Conservation (phyloP, 805 yeast species). For the Starmerella tilneyi region DNA sequence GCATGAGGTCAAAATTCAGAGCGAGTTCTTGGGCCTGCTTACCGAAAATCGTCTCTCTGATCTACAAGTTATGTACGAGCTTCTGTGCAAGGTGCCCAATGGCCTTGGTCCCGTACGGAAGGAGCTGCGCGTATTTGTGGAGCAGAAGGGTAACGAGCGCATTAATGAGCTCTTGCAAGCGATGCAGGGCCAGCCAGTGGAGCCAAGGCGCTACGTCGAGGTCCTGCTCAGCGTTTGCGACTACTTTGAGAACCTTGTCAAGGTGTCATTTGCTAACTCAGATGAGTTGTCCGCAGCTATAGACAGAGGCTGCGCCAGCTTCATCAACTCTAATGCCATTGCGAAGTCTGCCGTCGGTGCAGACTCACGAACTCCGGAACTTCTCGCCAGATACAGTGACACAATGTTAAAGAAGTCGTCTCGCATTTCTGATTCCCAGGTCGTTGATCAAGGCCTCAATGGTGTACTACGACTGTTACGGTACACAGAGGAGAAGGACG, state of each 20-base stretch:
- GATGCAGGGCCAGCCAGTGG: conserved; percentile 34
- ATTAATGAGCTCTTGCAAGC: conserved; percentile 57
- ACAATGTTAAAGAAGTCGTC: conserved; percentile 65
- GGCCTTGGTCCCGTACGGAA: conserved; percentile 71
- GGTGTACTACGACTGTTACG: conserved; percentile 80
- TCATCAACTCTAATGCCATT: conserved; percentile 70
- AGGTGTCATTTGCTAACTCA: conserved; percentile 57
- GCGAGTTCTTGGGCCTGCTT: conserved; percentile 64
- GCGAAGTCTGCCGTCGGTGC: conserved; percentile 42
- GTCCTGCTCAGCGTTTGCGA: conserved; percentile 60
- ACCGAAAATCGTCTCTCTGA: conserved; percentile 64
- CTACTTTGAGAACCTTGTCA: conserved; percentile 56
- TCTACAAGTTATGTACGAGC: conserved; percentile 62
- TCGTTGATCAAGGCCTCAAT: conserved; percentile 58
- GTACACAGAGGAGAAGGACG: conserved; percentile 86
- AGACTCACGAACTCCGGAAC: conserved; percentile 78
- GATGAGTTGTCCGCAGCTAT: conserved; percentile 74
- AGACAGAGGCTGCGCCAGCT: conserved; percentile 77
- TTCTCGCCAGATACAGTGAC: conserved; percentile 83
- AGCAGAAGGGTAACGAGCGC: conserved; percentile 50
- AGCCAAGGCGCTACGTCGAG: conserved; percentile 72
- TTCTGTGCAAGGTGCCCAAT: conserved; percentile 66
- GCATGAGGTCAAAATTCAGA: conserved; percentile 66
- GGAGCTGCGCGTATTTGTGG: conserved; percentile 62
- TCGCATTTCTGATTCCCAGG: conserved; percentile 54